These are phyloP conservation scores for Sphaerulina populicola DNA, from an alignment of 2,329 filamentous ascomycete genomes.

Conservation along the genomic window DNA sequence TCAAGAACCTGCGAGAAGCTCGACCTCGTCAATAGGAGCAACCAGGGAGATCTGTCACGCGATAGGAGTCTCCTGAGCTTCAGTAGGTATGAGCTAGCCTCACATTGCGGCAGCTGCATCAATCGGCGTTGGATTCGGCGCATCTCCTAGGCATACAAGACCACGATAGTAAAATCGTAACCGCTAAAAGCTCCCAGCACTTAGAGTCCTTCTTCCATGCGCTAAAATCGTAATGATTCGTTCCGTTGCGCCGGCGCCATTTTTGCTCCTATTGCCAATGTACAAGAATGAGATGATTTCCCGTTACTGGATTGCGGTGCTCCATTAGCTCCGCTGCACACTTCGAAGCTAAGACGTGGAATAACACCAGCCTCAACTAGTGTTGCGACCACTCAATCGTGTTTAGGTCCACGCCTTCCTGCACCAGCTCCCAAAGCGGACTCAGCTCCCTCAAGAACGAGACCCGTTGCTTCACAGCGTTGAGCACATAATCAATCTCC, in stretches of 20 bases:
- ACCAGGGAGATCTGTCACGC: too few relatives aligned
- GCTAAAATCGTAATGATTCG: background rate
- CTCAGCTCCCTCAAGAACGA: constrained; percentile 89
- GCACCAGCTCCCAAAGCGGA: constrained; percentile 93
- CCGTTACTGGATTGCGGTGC: too few relatives aligned
- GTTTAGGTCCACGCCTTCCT: constrained; percentile 90
- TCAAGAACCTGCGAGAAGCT: too few relatives aligned
- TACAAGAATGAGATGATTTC: background rate
- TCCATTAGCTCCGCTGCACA: too few relatives aligned
- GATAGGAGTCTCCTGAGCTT: too few relatives aligned
- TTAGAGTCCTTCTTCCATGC: background rate
- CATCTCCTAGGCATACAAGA: too few relatives aligned
- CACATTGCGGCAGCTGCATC: too few relatives aligned
- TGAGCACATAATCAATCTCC: constrained; percentile 95
- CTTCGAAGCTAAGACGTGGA: too few relatives aligned
- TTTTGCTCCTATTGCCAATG: background rate
- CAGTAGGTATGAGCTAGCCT: too few relatives aligned
- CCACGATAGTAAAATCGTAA: too few relatives aligned
- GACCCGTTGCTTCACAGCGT: constrained; percentile 84
- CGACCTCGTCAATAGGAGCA: too few relatives aligned
- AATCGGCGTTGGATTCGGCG: too few relatives aligned
- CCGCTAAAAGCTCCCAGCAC: background rate
- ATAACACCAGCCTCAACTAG: background rate
- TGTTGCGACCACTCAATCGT: constrained; percentile 99
- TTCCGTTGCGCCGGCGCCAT: background rate